Conservation (phyloP, 2,329 filamentous ascomycete species). For the Talaromyces pinophilus region DNA sequence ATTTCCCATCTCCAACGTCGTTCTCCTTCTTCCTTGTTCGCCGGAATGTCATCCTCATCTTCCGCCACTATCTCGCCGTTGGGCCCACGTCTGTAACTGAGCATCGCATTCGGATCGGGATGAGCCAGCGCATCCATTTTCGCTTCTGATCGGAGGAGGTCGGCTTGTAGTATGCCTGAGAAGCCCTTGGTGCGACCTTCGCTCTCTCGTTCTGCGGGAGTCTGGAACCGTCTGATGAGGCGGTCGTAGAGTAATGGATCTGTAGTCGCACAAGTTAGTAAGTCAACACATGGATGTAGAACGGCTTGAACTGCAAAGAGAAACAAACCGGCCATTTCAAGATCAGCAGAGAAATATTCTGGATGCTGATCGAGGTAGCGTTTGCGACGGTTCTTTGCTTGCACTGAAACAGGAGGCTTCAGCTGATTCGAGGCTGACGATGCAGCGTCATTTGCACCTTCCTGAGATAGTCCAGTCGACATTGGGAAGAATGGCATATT, state of each 20-base stretch:
- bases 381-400: slow-evolving; percentile 72
- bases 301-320: slow-evolving; percentile 25
- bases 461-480: slow-evolving; percentile 8
- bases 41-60: slow-evolving; percentile 59
- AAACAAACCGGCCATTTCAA: slow-evolving; percentile 62
- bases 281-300: background rate
- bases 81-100: slow-evolving; percentile 53
- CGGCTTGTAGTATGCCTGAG: slow-evolving; percentile 74
- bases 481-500: slow-evolving; percentile 22
- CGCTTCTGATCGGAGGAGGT: slow-evolving; percentile 73
- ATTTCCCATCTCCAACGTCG: slow-evolving; percentile 72
- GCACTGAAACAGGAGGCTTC: slow-evolving; percentile 48
- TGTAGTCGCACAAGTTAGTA: slow-evolving; percentile 35
- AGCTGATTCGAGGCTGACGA: slow-evolving; percentile 17
- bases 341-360: slow-evolving; percentile 67
- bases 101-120: slow-evolving; percentile 53
- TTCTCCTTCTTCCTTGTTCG: slow-evolving; percentile 65
- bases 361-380: slow-evolving; percentile 73
- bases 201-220: slow-evolving; percentile 68
- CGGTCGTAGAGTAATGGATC: slow-evolving; percentile 82
- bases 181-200: slow-evolving; percentile 76
- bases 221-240: slow-evolving; percentile 75
- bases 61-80: slow-evolving; percentile 60
- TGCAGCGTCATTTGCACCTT: background rate
- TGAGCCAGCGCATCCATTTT: slow-evolving; percentile 66